Evolutionary conservation across 139 green algal genomes (phyloP).

Genomic region (Coelastrella sp.): DNA sequence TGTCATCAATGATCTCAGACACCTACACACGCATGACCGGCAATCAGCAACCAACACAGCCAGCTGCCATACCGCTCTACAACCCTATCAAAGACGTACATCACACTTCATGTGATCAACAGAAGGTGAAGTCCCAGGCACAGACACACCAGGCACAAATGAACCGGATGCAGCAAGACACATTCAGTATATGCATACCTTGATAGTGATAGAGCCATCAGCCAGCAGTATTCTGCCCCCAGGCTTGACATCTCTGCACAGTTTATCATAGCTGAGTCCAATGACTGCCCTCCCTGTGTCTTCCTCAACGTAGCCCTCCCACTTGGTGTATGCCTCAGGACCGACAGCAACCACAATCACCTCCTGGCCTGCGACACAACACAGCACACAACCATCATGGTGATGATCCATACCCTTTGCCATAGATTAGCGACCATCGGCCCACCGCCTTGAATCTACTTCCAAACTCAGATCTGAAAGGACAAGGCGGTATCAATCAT

Average conservation of each 20-base stretch:
- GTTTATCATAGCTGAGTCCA: conserved; percentile 69
- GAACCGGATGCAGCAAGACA: neutral
- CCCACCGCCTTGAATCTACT: too few relatives aligned
- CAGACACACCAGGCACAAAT: neutral
- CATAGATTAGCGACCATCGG: too few relatives aligned
- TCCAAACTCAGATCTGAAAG: too few relatives aligned
- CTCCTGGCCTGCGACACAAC: conserved; percentile 48
- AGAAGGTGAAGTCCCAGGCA: neutral
- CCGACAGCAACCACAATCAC: conserved; percentile 73
- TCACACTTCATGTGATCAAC: neutral
- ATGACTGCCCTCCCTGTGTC: conserved; percentile 57
- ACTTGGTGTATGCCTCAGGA: conserved; percentile 65
- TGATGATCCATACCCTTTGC: neutral
- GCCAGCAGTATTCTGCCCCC: conserved; percentile 75
- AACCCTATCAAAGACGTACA: neutral
- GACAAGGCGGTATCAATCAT: too few relatives aligned
- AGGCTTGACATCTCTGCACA: conserved; percentile 67
- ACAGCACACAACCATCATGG: neutral
- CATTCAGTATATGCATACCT: conserved; percentile 40
- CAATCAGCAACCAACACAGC: neutral
- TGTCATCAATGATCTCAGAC: conserved; percentile 60
- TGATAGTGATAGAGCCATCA: conserved; percentile 70
- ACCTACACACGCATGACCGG: conserved; percentile 2
- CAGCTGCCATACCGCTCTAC: neutral
- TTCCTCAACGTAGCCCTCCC: conserved; percentile 64